Evolutionary conservation across 2,329 filamentous ascomycete species (phyloP), one percentile per base, ranked within the genome.

Genomic region (Penicillium olsonii): DNA sequence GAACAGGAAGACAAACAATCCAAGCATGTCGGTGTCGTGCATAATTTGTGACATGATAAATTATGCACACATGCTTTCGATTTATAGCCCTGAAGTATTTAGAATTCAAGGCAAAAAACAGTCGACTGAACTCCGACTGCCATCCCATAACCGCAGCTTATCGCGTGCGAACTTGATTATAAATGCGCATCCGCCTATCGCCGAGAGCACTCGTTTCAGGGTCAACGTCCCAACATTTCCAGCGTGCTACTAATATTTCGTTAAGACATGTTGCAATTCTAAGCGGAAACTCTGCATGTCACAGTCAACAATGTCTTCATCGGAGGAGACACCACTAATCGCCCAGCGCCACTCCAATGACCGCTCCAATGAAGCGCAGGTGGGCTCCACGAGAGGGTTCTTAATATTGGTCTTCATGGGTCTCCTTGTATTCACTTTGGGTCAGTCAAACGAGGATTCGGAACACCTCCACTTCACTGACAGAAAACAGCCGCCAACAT

Each of bases 401-500:
- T 44, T 39, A n/a, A 56, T 60, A 19, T 42, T 47, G 10, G 14
- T 53, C 19, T 51, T 56, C 22, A 62, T 71, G 48, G 65, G 59
- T 14, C 34, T 60, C n/a, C 45, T 64, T 2, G 54, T 66, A 12
- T 57, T 65, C 19, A 63, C 65, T 37, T 60, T 60, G 44, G 50
- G 63, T 65, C 12, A 20, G 17, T 9, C 15, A 17, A 4, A 20
- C 37, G 20, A n/a, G 7, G 4, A 4, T 3, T 11, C 10, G 35
- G 7, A 18, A 18, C 24, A 14, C 20, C 14, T 15, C 5, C 39
- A 19, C 37, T 37, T 10, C 9, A 37, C 41, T 56, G n/a, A 56
- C 11, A 4, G 2, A 33, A 8, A n/a, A 39, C n/a, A 79, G 78
- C 79, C 14, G 78, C 81, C 54, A 94, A 94, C 63, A 89, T 92